phyloP scores from a whole-genome alignment of 441 rosid genomes.

The Jatropha multifida region DNA sequence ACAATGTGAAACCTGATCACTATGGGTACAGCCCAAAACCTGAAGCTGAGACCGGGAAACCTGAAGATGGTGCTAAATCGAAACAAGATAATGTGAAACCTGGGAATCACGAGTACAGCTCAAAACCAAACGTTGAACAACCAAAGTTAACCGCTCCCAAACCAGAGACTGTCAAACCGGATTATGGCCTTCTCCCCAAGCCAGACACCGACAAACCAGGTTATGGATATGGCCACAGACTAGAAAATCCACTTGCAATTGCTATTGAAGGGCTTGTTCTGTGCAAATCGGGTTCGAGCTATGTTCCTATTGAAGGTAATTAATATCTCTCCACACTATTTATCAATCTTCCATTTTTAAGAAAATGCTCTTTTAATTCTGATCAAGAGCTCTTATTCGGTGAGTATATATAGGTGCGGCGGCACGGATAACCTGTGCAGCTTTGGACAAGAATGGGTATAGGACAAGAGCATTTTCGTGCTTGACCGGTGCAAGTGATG shows the following conservation, averaged over 20 bases:
- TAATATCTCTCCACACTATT: neutral
- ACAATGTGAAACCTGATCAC: neutral
- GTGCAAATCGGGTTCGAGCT: constrained; percentile 36
- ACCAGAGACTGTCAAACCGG: constrained; percentile 7
- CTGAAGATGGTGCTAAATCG: neutral
- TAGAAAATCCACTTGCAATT: constrained; percentile 13
- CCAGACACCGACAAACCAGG: neutral
- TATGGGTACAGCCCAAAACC: neutral
- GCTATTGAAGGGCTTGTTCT: constrained; percentile 36
- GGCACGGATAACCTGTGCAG: constrained; percentile 46
- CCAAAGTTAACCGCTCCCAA: neutral
- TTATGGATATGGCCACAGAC: neutral
- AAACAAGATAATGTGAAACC: no score
- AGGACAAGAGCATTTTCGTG: constrained; percentile 45
- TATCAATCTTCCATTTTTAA: neutral
- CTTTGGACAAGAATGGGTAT: constrained; percentile 33
- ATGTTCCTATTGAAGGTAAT: constrained; percentile 38
- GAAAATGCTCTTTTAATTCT: no score
- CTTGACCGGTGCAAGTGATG: constrained; percentile 42
- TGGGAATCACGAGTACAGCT: neutral
- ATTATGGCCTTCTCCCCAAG: neutral
- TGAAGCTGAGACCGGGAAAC: neutral
- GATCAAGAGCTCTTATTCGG: neutral
- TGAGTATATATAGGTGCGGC: constrained; percentile 37
- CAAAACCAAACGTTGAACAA: neutral